A percentile compares a stretch with the other conserved stretches of the same genome.
These are phyloP conservation scores for Cydonia oblonga DNA, from an alignment of 331 rosid species.

Conservation along the genomic window DNA sequence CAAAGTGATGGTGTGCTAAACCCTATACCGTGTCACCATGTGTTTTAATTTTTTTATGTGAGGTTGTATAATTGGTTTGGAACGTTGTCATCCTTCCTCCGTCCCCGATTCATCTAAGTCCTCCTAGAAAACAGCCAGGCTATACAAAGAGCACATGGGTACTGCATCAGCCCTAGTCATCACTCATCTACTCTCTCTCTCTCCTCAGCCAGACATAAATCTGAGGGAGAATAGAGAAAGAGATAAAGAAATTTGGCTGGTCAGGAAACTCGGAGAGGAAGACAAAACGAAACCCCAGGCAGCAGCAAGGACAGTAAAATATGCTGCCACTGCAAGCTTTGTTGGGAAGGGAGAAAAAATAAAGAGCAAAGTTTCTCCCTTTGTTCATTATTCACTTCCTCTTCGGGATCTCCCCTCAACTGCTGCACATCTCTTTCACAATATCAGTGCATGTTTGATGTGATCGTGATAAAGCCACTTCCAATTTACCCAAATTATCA, in stretches of 20 bases:
- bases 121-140: too few species aligned
- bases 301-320: not conserved
- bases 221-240: not conserved
- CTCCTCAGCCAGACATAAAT: not conserved
- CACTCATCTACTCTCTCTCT: not conserved
- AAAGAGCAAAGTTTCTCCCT: constrained; percentile 21
- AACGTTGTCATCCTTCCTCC: too few species aligned
- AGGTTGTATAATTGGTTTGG: too few species aligned
- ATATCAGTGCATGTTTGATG: not conserved
- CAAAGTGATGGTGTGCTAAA: not conserved
- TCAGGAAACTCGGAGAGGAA: not conserved
- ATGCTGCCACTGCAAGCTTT: constrained; percentile 6
- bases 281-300: not conserved
- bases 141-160: constrained; percentile 13
- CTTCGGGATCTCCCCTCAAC: constrained; percentile 28
- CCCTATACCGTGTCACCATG: too few species aligned
- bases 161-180: not conserved
- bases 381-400: not conserved
- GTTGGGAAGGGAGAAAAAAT: constrained; percentile 21
- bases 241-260: not conserved
- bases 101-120: too few species aligned
- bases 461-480: not conserved
- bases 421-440: not conserved
- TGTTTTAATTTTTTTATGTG: too few species aligned
- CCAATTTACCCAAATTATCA: not conserved